Percentiles rank a stretch among this genome's conserved stretches.
Conservation (phyloP, 2,329 filamentous ascomycete genomes). For the Peltaster fructicola region DNA sequence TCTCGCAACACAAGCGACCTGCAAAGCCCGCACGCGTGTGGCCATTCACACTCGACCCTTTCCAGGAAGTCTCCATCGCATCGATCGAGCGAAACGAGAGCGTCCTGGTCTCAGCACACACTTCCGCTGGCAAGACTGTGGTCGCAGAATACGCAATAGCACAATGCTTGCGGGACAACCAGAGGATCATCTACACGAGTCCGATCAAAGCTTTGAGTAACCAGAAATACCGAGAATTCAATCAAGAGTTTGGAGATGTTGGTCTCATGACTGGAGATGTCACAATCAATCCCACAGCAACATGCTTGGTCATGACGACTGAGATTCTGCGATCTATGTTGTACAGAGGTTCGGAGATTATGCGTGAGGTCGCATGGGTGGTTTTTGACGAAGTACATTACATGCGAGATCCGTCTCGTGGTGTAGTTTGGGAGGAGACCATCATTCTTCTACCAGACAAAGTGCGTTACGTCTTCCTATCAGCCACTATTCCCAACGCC, state of each 20-base stretch:
- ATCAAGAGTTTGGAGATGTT: conserved; percentile 87
- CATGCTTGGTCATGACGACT: conserved; percentile 96
- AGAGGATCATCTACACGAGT: conserved; percentile 97
- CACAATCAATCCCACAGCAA: conserved; percentile 96
- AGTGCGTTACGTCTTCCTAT: conserved; percentile 95
- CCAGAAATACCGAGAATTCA: conserved; percentile 95
- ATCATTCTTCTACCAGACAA: conserved; percentile 97
- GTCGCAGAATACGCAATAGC: conserved; percentile 97
- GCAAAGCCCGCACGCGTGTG: conserved; percentile 69
- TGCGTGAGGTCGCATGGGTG: conserved; percentile 98
- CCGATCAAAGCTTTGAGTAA: conserved; percentile 98
- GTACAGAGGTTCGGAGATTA: conserved; percentile 95
- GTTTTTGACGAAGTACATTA: conserved; percentile 98
- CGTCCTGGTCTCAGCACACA: conserved; percentile 91
- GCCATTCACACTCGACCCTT: conserved; percentile 86
- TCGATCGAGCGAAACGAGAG: conserved; percentile 95
- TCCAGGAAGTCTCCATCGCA: conserved; percentile 85
- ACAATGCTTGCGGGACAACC: conserved; percentile 90
- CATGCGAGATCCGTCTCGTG: conserved; percentile 79
- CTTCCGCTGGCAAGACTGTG: conserved; percentile 93
- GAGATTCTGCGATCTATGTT: conserved; percentile 98
- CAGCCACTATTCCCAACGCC: conserved; percentile 93
- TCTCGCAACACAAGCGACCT: conserved; percentile 84
- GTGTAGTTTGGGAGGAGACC: conserved; percentile 98
- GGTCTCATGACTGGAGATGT: conserved; percentile 98